Percentiles rank a stretch among this genome's conserved stretches.
Evolutionary conservation across 495 filamentous ascomycete species (phyloP).

Genomic region (Penicillium roqueforti): DNA sequence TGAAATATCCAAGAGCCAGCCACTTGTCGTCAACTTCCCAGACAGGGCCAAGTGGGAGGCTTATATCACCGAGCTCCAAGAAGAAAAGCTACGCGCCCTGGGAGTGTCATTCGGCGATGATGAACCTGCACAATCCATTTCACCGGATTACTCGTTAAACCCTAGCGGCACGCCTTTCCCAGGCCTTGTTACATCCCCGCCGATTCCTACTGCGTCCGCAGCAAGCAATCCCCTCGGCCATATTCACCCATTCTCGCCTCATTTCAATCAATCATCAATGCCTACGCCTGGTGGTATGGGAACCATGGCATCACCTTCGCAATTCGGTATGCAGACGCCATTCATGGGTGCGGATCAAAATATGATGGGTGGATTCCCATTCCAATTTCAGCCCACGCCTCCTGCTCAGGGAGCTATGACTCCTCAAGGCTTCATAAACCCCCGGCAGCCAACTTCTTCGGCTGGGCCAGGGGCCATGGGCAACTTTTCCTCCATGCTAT

Average conservation of each 20-base stretch:
- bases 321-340: constrained; percentile 41
- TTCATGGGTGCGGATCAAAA: constrained; percentile 42
- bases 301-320: constrained; percentile 57
- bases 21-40: constrained; percentile 67
- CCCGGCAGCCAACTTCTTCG: constrained; percentile 32
- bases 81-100: constrained; percentile 85
- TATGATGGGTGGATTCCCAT: constrained; percentile 34
- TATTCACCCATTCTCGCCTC: constrained; percentile 42
- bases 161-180: constrained; percentile 50
- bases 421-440: constrained; percentile 42
- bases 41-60: constrained; percentile 73
- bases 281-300: constrained; percentile 52
- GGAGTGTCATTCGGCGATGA: constrained; percentile 77
- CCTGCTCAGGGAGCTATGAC: constrained; percentile 42
- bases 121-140: constrained; percentile 63
- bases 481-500: constrained; percentile 41
- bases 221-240: constrained; percentile 38
- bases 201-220: constrained; percentile 47
- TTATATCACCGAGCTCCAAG: constrained; percentile 75
- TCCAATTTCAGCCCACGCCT: constrained; percentile 46
- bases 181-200: constrained; percentile 54
- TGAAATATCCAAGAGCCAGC: constrained; percentile 47
- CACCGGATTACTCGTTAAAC: constrained; percentile 66
- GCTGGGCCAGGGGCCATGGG: constrained; percentile 31
- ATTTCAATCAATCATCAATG: constrained; percentile 49